Percentiles rank a stretch among this genome's conserved stretches.
phyloP scores from a whole-genome alignment of 768 basidiomycete genomes.

The Amanita pallidorosea region DNA sequence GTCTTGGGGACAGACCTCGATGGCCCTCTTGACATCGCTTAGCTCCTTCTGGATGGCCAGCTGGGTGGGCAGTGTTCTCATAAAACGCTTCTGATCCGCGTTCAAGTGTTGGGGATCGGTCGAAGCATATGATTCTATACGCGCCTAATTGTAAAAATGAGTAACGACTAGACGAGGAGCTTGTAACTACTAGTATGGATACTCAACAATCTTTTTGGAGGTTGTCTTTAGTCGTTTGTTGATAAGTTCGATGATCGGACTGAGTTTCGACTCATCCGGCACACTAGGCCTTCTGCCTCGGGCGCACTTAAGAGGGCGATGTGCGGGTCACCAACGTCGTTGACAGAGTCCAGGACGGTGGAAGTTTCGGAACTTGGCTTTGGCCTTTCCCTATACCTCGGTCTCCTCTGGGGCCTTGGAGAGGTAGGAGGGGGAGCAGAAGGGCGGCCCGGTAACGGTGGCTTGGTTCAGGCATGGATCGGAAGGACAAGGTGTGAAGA shows the following conservation, averaged over 20 bases:
- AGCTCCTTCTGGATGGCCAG: slow-evolving; percentile 78
- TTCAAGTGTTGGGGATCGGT: slow-evolving; percentile 67
- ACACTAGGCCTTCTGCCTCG: slow-evolving; percentile 29
- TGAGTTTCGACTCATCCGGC: slow-evolving; percentile 45
- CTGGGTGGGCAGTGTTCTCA: slow-evolving; percentile 64
- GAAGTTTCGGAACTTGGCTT: slow-evolving; percentile 27
- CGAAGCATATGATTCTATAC: slow-evolving; percentile 61
- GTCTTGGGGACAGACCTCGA: slow-evolving; percentile 48
- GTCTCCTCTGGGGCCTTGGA: slow-evolving; percentile 61
- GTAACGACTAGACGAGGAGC: neutral
- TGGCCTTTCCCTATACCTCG: slow-evolving; percentile 41
- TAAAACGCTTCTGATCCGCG: slow-evolving; percentile 72
- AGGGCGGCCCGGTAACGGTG: slow-evolving; percentile 40
- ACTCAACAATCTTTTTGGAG: slow-evolving; percentile 74
- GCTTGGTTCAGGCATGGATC: slow-evolving; percentile 22
- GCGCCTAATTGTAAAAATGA: slow-evolving; percentile 34
- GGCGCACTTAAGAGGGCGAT: slow-evolving; percentile 30
- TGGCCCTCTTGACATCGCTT: slow-evolving; percentile 70
- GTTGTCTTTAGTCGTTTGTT: slow-evolving; percentile 68
- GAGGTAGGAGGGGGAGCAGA: slow-evolving; percentile 61
- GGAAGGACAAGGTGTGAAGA: neutral
- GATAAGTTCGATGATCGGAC: slow-evolving; percentile 70
- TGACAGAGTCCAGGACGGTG: neutral
- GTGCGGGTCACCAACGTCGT: slow-evolving; percentile 35
- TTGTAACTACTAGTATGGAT: neutral